Conservation (phyloP, 345 rosid species). For the Gossypium mustelinum region DNA sequence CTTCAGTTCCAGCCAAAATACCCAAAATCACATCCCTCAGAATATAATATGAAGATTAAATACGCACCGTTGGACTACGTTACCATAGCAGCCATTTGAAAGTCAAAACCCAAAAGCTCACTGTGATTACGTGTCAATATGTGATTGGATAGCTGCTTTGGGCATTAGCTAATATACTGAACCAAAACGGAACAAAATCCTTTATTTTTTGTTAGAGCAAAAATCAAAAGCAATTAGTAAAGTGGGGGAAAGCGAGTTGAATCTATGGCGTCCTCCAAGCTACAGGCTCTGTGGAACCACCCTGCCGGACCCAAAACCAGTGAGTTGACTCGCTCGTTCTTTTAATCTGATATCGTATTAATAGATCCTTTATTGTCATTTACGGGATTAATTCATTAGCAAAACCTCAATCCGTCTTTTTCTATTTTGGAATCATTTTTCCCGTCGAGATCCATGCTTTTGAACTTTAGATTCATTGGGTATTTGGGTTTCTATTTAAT, state of each 20-base stretch:
- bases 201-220: neutral
- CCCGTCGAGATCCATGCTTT: neutral
- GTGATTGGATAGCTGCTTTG: neutral
- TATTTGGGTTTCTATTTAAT: neutral
- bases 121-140: neutral
- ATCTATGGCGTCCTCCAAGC: conserved; percentile 73
- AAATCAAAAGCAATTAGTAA: neutral
- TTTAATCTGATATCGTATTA: neutral
- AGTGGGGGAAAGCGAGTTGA: conserved; percentile 7
- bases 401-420: neutral
- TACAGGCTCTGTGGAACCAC: conserved; percentile 87
- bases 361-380: conserved; percentile 4
- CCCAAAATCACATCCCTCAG: neutral
- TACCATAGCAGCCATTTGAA: neutral
- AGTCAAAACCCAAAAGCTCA: neutral
- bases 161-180: neutral
- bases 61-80: too few species aligned
- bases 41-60: too few species aligned
- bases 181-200: neutral
- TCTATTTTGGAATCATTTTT: neutral
- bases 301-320: conserved; percentile 97
- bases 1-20: neutral
- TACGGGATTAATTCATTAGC: neutral
- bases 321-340: conserved; percentile 28
- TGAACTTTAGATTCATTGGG: neutral